Conservation (phyloP, 2,329 filamentous ascomycete genomes). For the Stachybotrys echinatus region DNA sequence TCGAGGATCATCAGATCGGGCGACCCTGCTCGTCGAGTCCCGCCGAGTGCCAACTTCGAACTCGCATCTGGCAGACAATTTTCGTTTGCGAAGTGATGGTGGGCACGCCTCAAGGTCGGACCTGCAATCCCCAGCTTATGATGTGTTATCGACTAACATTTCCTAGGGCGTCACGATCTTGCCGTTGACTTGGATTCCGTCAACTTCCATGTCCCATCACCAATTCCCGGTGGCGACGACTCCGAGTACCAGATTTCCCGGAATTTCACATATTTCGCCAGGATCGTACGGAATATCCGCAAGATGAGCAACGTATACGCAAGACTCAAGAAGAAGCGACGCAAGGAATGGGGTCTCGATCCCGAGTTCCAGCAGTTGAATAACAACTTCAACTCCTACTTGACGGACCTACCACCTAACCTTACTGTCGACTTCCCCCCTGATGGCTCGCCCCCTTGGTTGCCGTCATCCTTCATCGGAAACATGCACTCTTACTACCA, state of each 20-base stretch:
- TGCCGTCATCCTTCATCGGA: conserved; percentile 81
- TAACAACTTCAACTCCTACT: conserved; percentile 69
- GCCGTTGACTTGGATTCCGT: conserved; percentile 70
- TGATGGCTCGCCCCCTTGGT: conserved; percentile 76
- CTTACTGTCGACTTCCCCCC: conserved; percentile 71
- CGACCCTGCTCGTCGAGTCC: conserved; percentile 62
- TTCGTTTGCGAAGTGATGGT: conserved; percentile 89
- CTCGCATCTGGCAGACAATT: conserved; percentile 83
- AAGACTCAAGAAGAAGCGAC: conserved; percentile 67
- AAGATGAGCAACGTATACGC: conserved; percentile 71
- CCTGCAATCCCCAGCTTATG: background rate
- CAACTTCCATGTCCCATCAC: conserved; percentile 63
- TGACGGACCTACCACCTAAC: conserved; percentile 71
- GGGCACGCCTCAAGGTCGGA: conserved; percentile 79
- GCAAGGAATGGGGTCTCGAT: conserved; percentile 81
- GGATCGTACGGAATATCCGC: conserved; percentile 72
- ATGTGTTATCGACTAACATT: conserved; percentile 6
- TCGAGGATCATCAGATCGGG: conserved; percentile 69
- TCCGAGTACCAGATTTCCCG: conserved; percentile 73
- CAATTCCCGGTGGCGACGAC: conserved; percentile 63
- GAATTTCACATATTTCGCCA: conserved; percentile 77
- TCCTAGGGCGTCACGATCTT: conserved; percentile 70
- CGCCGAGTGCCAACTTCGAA: conserved; percentile 78
- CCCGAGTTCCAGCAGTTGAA: conserved; percentile 78
- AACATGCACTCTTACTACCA: conserved; percentile 90